Evolutionary conservation across 2,329 filamentous ascomycete genomes (phyloP).

Genomic region (Xylaria sp.): DNA sequence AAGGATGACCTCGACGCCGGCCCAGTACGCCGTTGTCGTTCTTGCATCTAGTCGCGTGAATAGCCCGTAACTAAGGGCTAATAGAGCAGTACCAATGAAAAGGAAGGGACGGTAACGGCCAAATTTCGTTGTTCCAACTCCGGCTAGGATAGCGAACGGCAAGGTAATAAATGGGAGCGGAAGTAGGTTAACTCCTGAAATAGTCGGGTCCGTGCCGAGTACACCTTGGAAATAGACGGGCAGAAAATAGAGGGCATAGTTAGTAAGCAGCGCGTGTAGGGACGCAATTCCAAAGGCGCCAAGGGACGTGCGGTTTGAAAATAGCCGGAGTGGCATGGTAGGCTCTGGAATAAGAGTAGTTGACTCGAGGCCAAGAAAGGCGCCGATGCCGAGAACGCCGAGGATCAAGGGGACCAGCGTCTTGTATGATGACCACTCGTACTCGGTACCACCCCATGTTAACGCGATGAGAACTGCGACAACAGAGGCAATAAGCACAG

Average conservation of each 20-base stretch:
- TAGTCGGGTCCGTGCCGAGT: not conserved
- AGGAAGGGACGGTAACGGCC: not conserved
- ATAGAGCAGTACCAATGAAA: not conserved
- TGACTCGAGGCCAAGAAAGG: not conserved
- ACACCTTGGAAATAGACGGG: constrained; percentile 13
- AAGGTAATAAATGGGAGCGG: not conserved
- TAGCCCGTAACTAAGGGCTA: not conserved
- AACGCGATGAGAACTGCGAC: not conserved
- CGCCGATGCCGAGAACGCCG: not conserved
- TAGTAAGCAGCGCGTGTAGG: not conserved
- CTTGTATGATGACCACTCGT: not conserved
- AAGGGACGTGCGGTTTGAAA: not conserved
- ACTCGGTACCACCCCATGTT: not conserved
- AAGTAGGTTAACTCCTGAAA: not conserved
- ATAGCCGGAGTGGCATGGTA: not conserved
- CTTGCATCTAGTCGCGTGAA: not conserved
- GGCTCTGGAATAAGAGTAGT: not conserved
- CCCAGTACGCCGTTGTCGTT: not conserved
- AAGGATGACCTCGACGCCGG: not conserved
- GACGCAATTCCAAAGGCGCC: not conserved
- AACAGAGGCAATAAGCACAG: not conserved
- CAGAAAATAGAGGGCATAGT: not conserved
- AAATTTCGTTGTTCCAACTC: not conserved
- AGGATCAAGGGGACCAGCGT: not conserved
- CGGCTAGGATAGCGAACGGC: not conserved